Percentiles rank a stretch among this genome's conserved stretches.
Conservation (phyloP, 257 asterid species). For the Thymus mandschuricus region DNA sequence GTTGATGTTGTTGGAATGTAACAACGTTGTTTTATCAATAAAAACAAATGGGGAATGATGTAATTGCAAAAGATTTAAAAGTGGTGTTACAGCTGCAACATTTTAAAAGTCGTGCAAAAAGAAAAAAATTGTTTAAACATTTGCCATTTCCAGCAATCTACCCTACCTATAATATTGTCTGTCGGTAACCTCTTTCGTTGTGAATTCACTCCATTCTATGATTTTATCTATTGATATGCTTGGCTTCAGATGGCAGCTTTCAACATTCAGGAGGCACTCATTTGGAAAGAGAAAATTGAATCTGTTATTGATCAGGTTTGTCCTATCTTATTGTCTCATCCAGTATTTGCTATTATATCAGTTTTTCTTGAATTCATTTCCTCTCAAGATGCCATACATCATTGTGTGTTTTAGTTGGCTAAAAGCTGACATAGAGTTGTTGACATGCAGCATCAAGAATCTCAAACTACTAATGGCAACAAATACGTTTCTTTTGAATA, state of each 20-base stretch:
- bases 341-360: slow-evolving; percentile 13
- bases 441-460: slow-evolving; percentile 87
- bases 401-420: slow-evolving; percentile 31
- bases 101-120: not conserved
- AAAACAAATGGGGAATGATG: not conserved
- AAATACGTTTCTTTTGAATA: slow-evolving; percentile 82
- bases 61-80: not conserved
- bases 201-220: slow-evolving; percentile 25
- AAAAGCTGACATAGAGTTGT: slow-evolving; percentile 35
- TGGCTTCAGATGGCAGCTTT: slow-evolving; percentile 97
- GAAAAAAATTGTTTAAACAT: not conserved
- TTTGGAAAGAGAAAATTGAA: slow-evolving; percentile 98
- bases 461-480: slow-evolving; percentile 75
- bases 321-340: slow-evolving; percentile 23
- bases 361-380: slow-evolving; percentile 17
- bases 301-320: slow-evolving; percentile 91
- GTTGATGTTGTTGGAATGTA: not conserved
- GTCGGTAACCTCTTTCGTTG: slow-evolving; percentile 20
- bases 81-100: not conserved
- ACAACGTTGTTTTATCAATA: too few relatives aligned
- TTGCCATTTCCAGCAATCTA: not conserved
- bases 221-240: slow-evolving; percentile 12
- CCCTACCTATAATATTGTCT: not conserved
- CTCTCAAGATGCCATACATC: slow-evolving; percentile 18
- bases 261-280: slow-evolving; percentile 97